A percentile compares a stretch with the other conserved stretches of the same genome.
phyloP scores from a whole-genome alignment of 805 yeast species.

The Zygoascus biomembranicola region DNA sequence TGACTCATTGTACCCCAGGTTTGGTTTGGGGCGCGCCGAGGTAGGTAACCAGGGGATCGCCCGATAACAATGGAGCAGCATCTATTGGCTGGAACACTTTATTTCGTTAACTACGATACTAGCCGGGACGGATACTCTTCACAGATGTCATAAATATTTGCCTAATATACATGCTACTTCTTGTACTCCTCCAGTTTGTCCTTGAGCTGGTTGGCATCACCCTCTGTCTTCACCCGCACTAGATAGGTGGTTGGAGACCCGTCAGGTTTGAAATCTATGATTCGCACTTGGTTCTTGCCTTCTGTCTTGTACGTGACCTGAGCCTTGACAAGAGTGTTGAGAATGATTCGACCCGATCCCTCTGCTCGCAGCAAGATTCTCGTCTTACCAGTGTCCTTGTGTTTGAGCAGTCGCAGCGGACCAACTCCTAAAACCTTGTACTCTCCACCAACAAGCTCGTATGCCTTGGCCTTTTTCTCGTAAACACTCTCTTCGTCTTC shows the following conservation, averaged over 20 bases:
- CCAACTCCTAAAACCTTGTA: slow-evolving; percentile 56
- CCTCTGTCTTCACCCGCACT: slow-evolving; percentile 67
- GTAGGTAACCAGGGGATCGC: too few relatives aligned
- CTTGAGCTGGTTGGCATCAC: slow-evolving; percentile 49
- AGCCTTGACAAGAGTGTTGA: slow-evolving; percentile 56
- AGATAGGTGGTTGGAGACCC: slow-evolving; percentile 60
- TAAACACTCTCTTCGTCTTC: slow-evolving; percentile 63
- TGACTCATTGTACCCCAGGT: too few relatives aligned
- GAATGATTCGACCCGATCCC: slow-evolving; percentile 70
- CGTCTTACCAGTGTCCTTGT: slow-evolving; percentile 50
- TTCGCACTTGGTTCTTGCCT: slow-evolving; percentile 60
- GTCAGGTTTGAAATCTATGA: slow-evolving; percentile 49
- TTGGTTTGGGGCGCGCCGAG: too few relatives aligned
- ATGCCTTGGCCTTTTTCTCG: slow-evolving; percentile 63
- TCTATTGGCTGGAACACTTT: too few relatives aligned
- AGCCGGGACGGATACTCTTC: too few relatives aligned
- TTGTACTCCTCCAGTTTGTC: slow-evolving; percentile 7
- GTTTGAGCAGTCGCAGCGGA: slow-evolving; percentile 62
- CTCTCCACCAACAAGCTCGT: slow-evolving; percentile 42
- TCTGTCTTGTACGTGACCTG: slow-evolving; percentile 49
- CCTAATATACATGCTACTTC: not conserved
- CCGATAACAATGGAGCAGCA: too few relatives aligned
- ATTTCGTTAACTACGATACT: too few relatives aligned
- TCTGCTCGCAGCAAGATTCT: slow-evolving; percentile 81
- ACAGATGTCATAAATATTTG: too few relatives aligned